Evolutionary conservation across 1,139 yeast species (phyloP).

Genomic region (Suhomyces panamericanus): DNA sequence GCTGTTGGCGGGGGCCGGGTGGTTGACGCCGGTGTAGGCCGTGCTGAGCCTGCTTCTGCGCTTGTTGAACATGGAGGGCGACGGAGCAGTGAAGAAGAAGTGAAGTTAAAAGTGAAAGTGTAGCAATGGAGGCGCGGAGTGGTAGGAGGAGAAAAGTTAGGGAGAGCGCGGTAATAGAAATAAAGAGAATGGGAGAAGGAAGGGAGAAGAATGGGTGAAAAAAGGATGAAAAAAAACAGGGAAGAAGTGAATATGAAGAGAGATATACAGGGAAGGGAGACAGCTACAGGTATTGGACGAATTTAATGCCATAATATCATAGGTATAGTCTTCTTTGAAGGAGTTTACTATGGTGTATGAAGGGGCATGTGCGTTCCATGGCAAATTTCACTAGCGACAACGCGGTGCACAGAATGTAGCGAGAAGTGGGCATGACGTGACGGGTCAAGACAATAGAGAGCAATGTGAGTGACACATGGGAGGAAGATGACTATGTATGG

Average conservation of each 20-base stretch:
- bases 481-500: too few species aligned
- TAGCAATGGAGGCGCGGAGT: background rate
- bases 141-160: background rate
- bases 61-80: slow-evolving; percentile 33
- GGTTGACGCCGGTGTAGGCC: slow-evolving; percentile 50
- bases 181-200: background rate
- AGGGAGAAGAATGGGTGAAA: background rate
- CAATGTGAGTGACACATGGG: too few species aligned
- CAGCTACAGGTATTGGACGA: too few species aligned
- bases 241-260: too few species aligned
- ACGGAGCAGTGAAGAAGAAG: background rate
- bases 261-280: too few species aligned
- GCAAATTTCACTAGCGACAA: too few species aligned
- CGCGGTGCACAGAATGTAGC: background rate
- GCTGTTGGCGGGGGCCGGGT: slow-evolving; percentile 30
- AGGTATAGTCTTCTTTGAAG: too few species aligned
- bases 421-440: background rate
- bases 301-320: too few species aligned
- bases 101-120: background rate
- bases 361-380: background rate
- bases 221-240: background rate
- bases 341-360: too few species aligned
- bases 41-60: slow-evolving; percentile 38
- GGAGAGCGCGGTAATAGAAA: background rate
- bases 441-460: too few species aligned